These are phyloP conservation scores for Vigna mungo DNA, from an alignment of 306 rosid species.

Conservation along the genomic window DNA sequence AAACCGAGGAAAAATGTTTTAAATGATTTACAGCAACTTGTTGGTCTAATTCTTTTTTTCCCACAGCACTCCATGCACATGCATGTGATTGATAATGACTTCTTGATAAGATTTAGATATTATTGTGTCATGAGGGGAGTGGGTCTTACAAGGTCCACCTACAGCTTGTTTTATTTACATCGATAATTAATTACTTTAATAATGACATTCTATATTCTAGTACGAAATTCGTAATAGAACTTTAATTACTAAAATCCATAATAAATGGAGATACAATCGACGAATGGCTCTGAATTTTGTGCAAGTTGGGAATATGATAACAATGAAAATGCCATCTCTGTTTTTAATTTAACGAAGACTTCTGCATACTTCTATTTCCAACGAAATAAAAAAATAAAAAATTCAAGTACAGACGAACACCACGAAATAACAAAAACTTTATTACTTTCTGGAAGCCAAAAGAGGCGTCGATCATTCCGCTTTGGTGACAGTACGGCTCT, in stretches of 20 bases:
- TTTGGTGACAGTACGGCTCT: conserved; percentile 10
- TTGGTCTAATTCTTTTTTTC: background rate
- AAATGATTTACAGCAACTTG: background rate
- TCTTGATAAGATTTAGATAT: background rate
- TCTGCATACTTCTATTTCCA: background rate
- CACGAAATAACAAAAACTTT: background rate
- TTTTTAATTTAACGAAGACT: background rate
- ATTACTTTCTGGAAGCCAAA: background rate
- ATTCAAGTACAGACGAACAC: background rate
- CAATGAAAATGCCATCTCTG: too few relatives aligned
- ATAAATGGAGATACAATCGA: background rate
- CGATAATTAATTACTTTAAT: background rate
- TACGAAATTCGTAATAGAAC: background rate
- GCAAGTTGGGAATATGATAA: background rate
- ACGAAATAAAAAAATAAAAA: background rate
- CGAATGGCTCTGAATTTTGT: background rate
- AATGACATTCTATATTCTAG: background rate
- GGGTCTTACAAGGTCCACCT: background rate
- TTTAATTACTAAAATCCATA: background rate
- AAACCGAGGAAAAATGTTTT: too few relatives aligned
- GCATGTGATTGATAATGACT: background rate
- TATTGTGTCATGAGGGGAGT: background rate
- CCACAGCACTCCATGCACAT: background rate
- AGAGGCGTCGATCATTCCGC: conserved; percentile 22
- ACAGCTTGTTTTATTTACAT: background rate